These are phyloP conservation scores for Phanerodontia chrysosporium DNA, from an alignment of 768 basidiomycete species.

Conservation along the genomic window DNA sequence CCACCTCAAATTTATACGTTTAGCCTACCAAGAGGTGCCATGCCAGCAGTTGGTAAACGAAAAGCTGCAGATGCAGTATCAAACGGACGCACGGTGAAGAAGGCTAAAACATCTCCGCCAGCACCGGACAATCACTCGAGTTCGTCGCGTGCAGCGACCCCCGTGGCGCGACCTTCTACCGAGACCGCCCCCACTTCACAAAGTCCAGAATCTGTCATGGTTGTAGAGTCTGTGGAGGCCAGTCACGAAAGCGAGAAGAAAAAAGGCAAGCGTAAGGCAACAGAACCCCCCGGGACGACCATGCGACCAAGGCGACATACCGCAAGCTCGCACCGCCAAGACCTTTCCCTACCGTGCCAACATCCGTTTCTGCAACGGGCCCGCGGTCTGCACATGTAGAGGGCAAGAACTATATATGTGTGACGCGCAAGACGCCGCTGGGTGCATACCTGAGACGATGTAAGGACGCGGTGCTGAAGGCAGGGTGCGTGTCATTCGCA, in stretches of 20 bases:
- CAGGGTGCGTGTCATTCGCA: conserved; percentile 48
- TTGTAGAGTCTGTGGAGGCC: background rate
- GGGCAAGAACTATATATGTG: conserved; percentile 76
- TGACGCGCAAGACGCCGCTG: conserved; percentile 72
- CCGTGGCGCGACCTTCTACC: background rate
- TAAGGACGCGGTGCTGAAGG: conserved; percentile 63
- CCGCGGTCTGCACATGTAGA: conserved; percentile 75
- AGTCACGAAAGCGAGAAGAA: background rate
- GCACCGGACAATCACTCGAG: background rate
- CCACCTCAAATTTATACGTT: background rate
- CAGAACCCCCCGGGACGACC: background rate
- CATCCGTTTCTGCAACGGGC: conserved; percentile 74
- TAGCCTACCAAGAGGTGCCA: background rate
- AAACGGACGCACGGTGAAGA: background rate
- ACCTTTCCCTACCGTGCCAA: conserved; percentile 72
- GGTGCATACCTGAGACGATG: conserved; percentile 75
- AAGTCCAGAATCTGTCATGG: background rate
- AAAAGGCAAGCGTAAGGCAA: conserved; percentile 9
- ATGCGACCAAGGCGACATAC: conserved; percentile 31
- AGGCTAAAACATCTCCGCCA: background rate
- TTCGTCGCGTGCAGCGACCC: background rate
- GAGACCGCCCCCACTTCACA: background rate
- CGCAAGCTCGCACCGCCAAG: conserved; percentile 69
- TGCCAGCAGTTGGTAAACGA: background rate
- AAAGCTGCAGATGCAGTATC: background rate